phyloP scores from a whole-genome alignment of 2,329 filamentous ascomycete species.

The Sclerotinia trifoliorum region DNA sequence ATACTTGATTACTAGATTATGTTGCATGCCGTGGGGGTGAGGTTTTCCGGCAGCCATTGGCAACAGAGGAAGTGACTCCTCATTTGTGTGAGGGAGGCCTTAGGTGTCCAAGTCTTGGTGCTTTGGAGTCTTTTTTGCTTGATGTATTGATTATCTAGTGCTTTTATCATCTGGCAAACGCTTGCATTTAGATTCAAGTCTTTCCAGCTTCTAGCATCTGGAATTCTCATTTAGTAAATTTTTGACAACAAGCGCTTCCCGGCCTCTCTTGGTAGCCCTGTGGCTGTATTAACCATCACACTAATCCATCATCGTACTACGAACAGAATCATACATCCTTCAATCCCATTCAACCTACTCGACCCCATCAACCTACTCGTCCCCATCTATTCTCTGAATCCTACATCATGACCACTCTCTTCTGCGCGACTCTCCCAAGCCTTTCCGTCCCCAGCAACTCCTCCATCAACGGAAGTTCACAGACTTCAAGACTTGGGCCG shows the following conservation, averaged over 20 bases:
- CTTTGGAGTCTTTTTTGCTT: neutral
- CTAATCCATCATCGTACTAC: neutral
- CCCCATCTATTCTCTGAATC: neutral
- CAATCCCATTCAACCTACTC: neutral
- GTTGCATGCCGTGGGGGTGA: neutral
- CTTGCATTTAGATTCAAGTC: neutral
- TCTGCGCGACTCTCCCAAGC: neutral
- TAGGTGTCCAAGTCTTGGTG: neutral
- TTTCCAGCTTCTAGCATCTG: neutral
- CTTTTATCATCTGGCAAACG: neutral
- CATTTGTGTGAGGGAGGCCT: neutral
- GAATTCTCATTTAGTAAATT: neutral
- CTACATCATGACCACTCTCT: neutral
- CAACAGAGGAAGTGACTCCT: neutral
- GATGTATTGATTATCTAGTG: neutral
- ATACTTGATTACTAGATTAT: neutral
- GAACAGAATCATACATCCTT: neutral
- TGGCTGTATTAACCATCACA: no score
- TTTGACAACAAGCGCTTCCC: accelerated
- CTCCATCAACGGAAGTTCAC: constrained; percentile 6
- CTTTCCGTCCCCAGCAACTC: neutral
- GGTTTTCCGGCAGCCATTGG: neutral
- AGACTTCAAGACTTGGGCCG: neutral
- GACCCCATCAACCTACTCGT: neutral
- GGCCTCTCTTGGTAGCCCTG: neutral